Percentiles rank a stretch among this genome's conserved stretches.
Evolutionary conservation across 73 alveolate species (phyloP).

Genomic region (Tetrahymena elliotti): DNA sequence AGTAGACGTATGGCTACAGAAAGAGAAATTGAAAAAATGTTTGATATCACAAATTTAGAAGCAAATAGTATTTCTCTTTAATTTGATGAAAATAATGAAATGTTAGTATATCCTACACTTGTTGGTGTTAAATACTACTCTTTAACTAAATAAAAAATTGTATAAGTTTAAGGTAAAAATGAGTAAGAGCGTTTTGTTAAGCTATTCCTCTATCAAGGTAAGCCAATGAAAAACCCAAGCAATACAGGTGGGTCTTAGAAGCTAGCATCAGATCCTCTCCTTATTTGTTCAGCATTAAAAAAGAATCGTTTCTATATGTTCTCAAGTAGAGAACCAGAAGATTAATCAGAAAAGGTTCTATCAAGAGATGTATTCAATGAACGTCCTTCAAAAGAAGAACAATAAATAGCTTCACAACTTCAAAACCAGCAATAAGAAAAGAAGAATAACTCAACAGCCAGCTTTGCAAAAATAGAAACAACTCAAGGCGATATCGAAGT

Average conservation of each 20-base stretch:
- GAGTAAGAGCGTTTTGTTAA: slow-evolving; percentile 72
- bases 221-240: slow-evolving; percentile 60
- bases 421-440: not conserved
- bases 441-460: not conserved
- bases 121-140: slow-evolving; percentile 72
- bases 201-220: slow-evolving; percentile 74
- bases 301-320: slow-evolving; percentile 34
- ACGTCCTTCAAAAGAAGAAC: slow-evolving; percentile 14
- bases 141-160: slow-evolving; percentile 41
- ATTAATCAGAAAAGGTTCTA: slow-evolving; percentile 7
- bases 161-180: slow-evolving; percentile 68
- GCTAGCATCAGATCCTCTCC: slow-evolving; percentile 69
- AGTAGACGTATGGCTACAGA: slow-evolving; percentile 58
- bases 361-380: slow-evolving; percentile 41
- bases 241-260: slow-evolving; percentile 47
- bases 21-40: slow-evolving; percentile 44
- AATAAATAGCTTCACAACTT: not conserved
- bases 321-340: slow-evolving; percentile 38
- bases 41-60: slow-evolving; percentile 7
- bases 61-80: slow-evolving; percentile 38
- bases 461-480: slow-evolving; percentile 55
- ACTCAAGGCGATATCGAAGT: slow-evolving; percentile 73
- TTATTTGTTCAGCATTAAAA: slow-evolving; percentile 60
- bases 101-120: slow-evolving; percentile 62
- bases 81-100: slow-evolving; percentile 79